phyloP scores from a whole-genome alignment of 208 protist species.

The Acanthamoeba sp. region DNA sequence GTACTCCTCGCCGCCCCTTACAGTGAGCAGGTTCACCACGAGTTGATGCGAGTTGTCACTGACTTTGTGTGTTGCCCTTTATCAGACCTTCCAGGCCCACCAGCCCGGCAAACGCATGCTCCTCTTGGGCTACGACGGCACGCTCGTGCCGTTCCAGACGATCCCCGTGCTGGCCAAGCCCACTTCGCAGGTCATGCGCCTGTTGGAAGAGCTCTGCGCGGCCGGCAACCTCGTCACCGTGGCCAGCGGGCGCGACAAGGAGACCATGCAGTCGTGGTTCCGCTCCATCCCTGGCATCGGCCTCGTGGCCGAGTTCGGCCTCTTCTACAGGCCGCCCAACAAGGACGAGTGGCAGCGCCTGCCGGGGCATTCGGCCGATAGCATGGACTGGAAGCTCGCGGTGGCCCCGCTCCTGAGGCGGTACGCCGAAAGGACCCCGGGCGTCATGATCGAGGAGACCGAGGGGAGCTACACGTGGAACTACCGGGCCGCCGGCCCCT shows the following conservation, averaged over 20 bases:
- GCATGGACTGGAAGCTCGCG: constrained; percentile 29
- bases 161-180: constrained; percentile 74
- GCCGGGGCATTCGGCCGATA: neutral
- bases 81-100: neutral
- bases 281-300: constrained; percentile 65
- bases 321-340: constrained; percentile 55
- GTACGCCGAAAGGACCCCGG: constrained; percentile 55
- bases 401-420: constrained; percentile 43
- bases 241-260: constrained; percentile 50
- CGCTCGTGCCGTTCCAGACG: constrained; percentile 78
- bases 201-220: constrained; percentile 30
- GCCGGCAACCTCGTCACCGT: constrained; percentile 31
- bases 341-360: constrained; percentile 55
- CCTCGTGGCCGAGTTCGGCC: constrained; percentile 54
- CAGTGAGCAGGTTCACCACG: too few relatives aligned
- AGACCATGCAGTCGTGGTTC: constrained; percentile 60
- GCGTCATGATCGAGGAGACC: constrained; percentile 46
- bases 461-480: constrained; percentile 54
- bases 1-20: neutral
- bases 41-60: too few relatives aligned
- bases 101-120: constrained; percentile 71
- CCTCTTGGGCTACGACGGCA: constrained; percentile 85
- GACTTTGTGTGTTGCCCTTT: neutral
- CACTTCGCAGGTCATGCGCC: constrained; percentile 14
- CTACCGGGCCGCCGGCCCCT: constrained; percentile 56